These are phyloP conservation scores for Madurella mycetomatis DNA, from an alignment of 2,329 filamentous ascomycete species.

Conservation along the genomic window DNA sequence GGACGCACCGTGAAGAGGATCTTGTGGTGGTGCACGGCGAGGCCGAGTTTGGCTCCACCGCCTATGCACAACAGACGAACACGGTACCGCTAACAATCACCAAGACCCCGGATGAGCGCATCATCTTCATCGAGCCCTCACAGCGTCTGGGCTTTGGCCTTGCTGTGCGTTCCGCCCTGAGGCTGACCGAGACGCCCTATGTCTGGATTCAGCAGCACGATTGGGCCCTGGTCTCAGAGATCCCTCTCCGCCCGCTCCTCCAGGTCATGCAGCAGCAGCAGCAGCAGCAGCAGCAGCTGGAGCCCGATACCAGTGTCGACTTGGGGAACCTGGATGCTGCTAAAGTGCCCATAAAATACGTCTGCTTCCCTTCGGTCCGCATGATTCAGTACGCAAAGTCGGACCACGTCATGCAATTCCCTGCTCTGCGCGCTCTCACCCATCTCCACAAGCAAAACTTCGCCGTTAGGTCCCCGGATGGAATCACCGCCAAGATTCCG, in stretches of 20 bases:
- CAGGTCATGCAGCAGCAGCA: conserved; percentile 40
- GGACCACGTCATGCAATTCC: conserved; percentile 41
- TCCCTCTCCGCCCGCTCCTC: conserved; percentile 43
- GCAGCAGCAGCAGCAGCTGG: conserved; percentile 27
- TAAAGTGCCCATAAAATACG: conserved; percentile 43
- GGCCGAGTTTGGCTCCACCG: conserved; percentile 46
- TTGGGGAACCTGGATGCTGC: neutral
- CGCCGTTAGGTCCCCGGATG: conserved; percentile 5
- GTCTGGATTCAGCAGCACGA: conserved; percentile 58
- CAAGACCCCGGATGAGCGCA: conserved; percentile 32
- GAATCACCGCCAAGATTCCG: conserved; percentile 31
- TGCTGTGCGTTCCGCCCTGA: conserved; percentile 48
- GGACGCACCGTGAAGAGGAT: conserved; percentile 1
- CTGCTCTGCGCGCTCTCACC: conserved; percentile 40
- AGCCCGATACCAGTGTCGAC: conserved; percentile 11
- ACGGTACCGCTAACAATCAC: conserved; percentile 35
- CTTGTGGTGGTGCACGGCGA: conserved; percentile 26
- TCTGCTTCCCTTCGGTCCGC: conserved; percentile 49
- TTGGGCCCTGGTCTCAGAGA: conserved; percentile 44
- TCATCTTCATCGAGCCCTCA: conserved; percentile 47
- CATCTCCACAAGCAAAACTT: conserved; percentile 40
- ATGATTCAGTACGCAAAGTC: conserved; percentile 49
- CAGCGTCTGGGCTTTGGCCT: conserved; percentile 49
- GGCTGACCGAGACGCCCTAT: conserved; percentile 44
- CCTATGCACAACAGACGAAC: conserved; percentile 32